Conservation (phyloP, 2,329 filamentous ascomycete species). For the Neofusicoccum cordaticola region DNA sequence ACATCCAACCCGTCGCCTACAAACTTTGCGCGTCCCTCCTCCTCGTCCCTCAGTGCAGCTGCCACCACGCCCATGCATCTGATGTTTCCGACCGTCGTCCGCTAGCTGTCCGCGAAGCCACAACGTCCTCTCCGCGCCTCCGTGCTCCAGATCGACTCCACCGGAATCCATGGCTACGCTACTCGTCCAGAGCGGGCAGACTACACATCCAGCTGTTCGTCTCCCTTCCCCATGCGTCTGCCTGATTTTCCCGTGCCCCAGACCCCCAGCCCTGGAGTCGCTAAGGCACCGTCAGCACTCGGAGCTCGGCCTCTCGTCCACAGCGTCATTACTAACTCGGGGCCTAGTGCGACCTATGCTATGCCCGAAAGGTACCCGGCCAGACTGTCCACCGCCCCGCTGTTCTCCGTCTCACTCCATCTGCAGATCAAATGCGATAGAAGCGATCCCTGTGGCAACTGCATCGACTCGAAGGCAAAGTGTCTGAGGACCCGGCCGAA, state of each 20-base stretch:
- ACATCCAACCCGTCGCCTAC: neutral
- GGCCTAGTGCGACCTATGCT: constrained; percentile 11
- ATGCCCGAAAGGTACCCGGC: constrained; percentile 13
- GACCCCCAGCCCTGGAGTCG: too few species aligned
- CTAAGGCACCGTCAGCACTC: too few species aligned
- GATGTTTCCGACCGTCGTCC: too few species aligned
- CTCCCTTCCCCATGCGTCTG: neutral
- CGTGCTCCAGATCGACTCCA: neutral
- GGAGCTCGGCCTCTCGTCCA: neutral
- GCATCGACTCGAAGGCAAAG: constrained; percentile 25
- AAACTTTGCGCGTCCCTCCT: neutral
- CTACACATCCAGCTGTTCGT: constrained; percentile 11
- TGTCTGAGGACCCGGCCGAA: constrained; percentile 29
- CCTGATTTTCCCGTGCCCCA: too few species aligned
- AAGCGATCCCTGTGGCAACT: constrained; percentile 33
- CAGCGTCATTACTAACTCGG: neutral
- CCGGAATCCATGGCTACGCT: neutral
- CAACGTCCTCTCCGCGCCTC: neutral
- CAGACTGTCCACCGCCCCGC: neutral
- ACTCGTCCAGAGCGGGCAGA: neutral
- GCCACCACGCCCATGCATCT: neutral
- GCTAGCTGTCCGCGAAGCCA: neutral
- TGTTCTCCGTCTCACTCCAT: neutral
- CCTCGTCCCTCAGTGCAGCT: neutral
- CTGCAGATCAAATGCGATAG: constrained; percentile 35